Evolutionary conservation across 768 basidiomycete species (phyloP).

Genomic region (Lactarius quietus): DNA sequence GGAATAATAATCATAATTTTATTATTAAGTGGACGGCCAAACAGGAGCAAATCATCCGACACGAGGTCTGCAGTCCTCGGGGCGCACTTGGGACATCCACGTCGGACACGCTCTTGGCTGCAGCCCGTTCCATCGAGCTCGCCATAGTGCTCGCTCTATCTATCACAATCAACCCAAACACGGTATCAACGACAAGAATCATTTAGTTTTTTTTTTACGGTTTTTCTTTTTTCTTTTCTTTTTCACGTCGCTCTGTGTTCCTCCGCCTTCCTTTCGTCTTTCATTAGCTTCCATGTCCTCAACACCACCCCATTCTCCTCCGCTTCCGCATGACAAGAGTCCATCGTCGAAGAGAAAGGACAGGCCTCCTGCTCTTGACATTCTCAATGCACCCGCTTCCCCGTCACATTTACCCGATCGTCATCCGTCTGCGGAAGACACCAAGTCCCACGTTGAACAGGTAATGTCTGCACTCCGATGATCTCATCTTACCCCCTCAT

Average conservation of each 20-base stretch:
- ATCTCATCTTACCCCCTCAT: conserved; percentile 15
- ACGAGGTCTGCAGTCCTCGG: conserved; percentile 10
- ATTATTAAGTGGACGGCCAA: conserved; percentile 9
- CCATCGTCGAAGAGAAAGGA: conserved; percentile 45
- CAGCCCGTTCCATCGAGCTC: conserved; percentile 23
- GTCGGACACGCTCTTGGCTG: conserved; percentile 21
- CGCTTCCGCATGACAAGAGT: conserved; percentile 36
- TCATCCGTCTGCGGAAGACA: conserved; percentile 23
- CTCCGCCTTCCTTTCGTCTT: conserved; percentile 33
- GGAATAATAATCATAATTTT: not conserved
- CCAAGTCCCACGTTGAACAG: conserved; percentile 17
- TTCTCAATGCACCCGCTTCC: conserved; percentile 37
- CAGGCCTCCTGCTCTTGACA: conserved; percentile 51
- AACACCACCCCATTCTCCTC: conserved; percentile 28
- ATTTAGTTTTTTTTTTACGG: conserved; percentile 29
- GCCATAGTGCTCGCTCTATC: conserved; percentile 26
- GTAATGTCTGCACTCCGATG: conserved; percentile 15
- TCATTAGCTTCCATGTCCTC: conserved; percentile 43
- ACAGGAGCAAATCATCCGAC: conserved; percentile 16
- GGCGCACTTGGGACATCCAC: conserved; percentile 12
- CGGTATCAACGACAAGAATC: conserved; percentile 2
- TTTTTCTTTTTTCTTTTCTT: conserved; percentile 23
- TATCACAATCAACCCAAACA: conserved; percentile 3
- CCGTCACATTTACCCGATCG: conserved; percentile 39
- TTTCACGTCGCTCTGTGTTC: conserved; percentile 35